Conservation (phyloP, 805 yeast genomes). For the Alloascoidea africana region DNA sequence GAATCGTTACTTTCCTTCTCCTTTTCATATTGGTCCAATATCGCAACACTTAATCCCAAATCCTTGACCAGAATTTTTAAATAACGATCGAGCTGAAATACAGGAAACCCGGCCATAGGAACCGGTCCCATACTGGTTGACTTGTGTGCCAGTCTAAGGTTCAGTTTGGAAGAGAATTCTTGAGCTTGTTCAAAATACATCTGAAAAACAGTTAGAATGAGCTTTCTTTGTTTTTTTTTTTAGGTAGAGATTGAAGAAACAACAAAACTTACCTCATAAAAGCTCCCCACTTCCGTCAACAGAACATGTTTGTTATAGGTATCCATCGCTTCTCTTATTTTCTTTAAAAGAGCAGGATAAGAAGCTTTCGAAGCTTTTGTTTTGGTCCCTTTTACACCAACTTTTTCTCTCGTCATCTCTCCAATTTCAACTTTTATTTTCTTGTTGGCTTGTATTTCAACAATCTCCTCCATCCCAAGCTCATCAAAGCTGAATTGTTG, state of each 20-base stretch:
- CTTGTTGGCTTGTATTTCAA: too few relatives aligned
- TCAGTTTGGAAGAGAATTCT: constrained; percentile 51
- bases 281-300: constrained; percentile 72
- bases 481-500: too few relatives aligned
- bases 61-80: constrained; percentile 61
- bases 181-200: constrained; percentile 83
- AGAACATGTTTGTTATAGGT: constrained; percentile 38
- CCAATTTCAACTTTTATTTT: too few relatives aligned
- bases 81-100: constrained; percentile 52
- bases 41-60: constrained; percentile 56
- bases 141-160: constrained; percentile 52
- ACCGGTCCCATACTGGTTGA: constrained; percentile 23
- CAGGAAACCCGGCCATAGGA: constrained; percentile 91
- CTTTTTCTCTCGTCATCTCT: too few relatives aligned
- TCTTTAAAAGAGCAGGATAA: background rate
- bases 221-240: constrained; percentile 5
- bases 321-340: constrained; percentile 24
- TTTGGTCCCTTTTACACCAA: too few relatives aligned
- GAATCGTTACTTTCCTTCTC: constrained; percentile 5
- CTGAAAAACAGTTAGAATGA: constrained; percentile 18
- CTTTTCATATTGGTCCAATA: constrained; percentile 49
- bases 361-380: background rate
- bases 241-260: background rate
- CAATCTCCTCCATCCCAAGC: too few relatives aligned
- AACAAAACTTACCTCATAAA: constrained; percentile 36